Evolutionary conservation across 1,284 basidiomycete genomes (phyloP).

Genomic region (Moniliella sp.): DNA sequence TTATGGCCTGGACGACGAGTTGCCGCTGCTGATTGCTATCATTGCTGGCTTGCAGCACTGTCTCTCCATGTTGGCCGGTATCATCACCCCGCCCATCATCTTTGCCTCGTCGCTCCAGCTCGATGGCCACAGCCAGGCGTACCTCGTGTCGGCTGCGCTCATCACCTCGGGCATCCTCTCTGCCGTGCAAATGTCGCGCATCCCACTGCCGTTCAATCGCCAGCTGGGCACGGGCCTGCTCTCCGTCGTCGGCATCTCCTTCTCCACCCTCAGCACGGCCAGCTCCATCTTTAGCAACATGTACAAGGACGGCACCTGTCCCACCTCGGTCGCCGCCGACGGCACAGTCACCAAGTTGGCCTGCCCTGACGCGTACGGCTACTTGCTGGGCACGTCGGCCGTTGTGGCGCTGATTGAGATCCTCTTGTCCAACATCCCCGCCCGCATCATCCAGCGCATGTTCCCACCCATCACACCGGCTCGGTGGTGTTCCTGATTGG

Average conservation of each 20-base stretch:
- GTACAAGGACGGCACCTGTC: constrained; percentile 58
- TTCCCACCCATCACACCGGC: constrained; percentile 58
- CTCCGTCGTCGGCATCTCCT: constrained; percentile 64
- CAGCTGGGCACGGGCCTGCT: constrained; percentile 57
- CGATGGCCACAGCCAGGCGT: constrained; percentile 41
- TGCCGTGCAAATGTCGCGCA: constrained; percentile 51
- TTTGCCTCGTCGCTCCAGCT: constrained; percentile 24
- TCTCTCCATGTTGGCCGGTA: constrained; percentile 59
- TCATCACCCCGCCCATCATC: constrained; percentile 58
- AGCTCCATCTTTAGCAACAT: constrained; percentile 46
- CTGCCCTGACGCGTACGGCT: constrained; percentile 38
- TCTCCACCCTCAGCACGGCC: constrained; percentile 56
- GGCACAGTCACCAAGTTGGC: constrained; percentile 42
- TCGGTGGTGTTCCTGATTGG: constrained; percentile 40
- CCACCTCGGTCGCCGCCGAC: constrained; percentile 40
- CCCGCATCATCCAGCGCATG: constrained; percentile 42
- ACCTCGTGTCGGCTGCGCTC: constrained; percentile 59
- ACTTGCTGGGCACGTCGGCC: constrained; percentile 48
- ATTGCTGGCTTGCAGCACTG: constrained; percentile 46
- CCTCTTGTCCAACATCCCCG: constrained; percentile 50
- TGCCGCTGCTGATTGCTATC: constrained; percentile 12
- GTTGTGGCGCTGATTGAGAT: constrained; percentile 64
- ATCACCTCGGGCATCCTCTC: constrained; percentile 50
- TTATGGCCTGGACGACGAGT: constrained; percentile 17
- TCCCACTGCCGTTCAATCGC: constrained; percentile 41